Percentiles rank a stretch among this genome's conserved stretches.
phyloP scores from a whole-genome alignment of 2,329 filamentous ascomycete species.

The Beauveria sp. region DNA sequence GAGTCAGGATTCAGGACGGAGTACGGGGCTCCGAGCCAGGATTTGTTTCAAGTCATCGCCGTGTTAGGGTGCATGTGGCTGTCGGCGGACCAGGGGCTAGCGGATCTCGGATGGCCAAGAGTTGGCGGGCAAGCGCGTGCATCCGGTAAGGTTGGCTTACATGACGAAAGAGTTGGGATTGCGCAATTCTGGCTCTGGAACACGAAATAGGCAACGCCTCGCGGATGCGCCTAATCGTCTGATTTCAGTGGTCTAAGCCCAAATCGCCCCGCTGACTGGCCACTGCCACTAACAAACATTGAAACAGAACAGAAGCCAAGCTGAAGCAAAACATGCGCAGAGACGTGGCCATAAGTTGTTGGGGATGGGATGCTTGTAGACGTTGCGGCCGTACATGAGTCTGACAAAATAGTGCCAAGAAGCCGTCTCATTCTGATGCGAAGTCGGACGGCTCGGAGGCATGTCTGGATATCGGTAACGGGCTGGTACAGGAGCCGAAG shows the following conservation, averaged over 20 bases:
- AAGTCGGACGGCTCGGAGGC: conserved; percentile 9
- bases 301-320: neutral
- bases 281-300: no score
- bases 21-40: neutral
- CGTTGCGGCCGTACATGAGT: neutral
- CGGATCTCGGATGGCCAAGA: conserved; percentile 8
- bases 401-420: neutral
- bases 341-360: neutral
- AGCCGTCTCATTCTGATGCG: neutral
- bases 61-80: neutral
- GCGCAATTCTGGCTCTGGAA: conserved; percentile 7
- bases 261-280: neutral
- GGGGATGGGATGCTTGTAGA: neutral
- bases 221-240: conserved; percentile 8
- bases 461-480: conserved; percentile 6
- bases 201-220: conserved; percentile 7
- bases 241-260: conserved; percentile 3
- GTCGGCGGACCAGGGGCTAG: conserved; percentile 10
- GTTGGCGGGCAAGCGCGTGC: neutral
- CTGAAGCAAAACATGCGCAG: neutral
- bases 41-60: neutral
- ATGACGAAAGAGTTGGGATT: neutral
- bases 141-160: neutral
- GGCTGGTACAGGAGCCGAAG: neutral
- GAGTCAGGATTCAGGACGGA: neutral